A percentile compares a stretch with the other conserved stretches of the same genome.
phyloP scores from a whole-genome alignment of 106 monocot genomes.

The Iris macrosiphon region DNA sequence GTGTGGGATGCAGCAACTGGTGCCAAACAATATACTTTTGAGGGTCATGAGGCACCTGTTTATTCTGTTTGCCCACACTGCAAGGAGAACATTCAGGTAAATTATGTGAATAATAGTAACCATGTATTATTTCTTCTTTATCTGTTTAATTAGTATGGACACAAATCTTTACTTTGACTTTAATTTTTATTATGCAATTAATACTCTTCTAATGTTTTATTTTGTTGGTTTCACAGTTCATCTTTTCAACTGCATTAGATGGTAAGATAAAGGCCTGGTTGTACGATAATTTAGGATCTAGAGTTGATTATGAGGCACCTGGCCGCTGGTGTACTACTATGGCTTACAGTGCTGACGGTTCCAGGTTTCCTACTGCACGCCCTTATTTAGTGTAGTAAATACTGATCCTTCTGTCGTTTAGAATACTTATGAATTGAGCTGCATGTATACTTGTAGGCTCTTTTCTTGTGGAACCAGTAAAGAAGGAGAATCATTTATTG shows the following conservation, averaged over 20 bases:
- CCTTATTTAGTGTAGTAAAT: slow-evolving; percentile 5
- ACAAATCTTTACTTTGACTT: too few species aligned
- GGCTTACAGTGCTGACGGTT: slow-evolving; percentile 90
- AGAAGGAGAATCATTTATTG: slow-evolving; percentile 61
- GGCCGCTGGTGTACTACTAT: slow-evolving; percentile 84
- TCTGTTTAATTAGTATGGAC: too few species aligned
- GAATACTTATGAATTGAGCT: background rate
- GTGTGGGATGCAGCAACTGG: slow-evolving; percentile 84
- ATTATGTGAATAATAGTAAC: background rate
- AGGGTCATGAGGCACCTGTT: slow-evolving; percentile 84
- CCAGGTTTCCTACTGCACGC: slow-evolving; percentile 35
- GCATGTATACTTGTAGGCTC: slow-evolving; percentile 32
- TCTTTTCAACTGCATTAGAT: slow-evolving; percentile 81
- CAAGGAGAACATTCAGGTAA: slow-evolving; percentile 90
- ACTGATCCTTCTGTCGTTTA: background rate
- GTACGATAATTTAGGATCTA: slow-evolving; percentile 79
- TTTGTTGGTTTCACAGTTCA: slow-evolving; percentile 42
- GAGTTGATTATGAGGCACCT: slow-evolving; percentile 84
- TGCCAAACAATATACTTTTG: slow-evolving; percentile 58
- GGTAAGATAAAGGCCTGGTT: slow-evolving; percentile 94
- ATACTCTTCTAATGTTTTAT: background rate
- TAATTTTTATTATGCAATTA: background rate
- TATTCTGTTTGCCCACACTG: slow-evolving; percentile 82
- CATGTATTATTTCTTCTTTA: background rate
- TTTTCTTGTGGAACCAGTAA: slow-evolving; percentile 85